Base-by-base conservation (phyloP, 805 yeast genomes). In the Cephaloascus albidus region DNA sequence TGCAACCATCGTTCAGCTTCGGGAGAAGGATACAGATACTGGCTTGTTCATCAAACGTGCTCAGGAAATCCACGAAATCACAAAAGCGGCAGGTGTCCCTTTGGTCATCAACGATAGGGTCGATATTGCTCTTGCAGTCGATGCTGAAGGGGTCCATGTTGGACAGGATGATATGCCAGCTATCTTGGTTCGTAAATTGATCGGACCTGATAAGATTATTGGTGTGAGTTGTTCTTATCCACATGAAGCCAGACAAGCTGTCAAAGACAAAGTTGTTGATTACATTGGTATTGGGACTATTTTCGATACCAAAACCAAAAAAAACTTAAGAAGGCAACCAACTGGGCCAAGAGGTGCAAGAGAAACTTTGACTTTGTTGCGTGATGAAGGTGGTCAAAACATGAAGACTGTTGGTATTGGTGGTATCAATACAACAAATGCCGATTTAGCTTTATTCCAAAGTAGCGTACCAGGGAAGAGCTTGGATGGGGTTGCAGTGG, bases 141-240 rank as follows among this genome's bases (percentile, higher is more conserved):
- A 74, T 48, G 95, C 95, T 2, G 96, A 86, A 45, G 95, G 95
- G 28, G 81, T 89, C 6, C 97, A 88, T 61, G 85, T 88, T 17
- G 97, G 97, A 1, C 96, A 88, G 56, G 88, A 81, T 39, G 97
- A 88, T 53, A 85, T 88, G 85, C 71, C 73, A 10, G 76, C 76
- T 2, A 50, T 50, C 1, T 48, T 69, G 31, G 93, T 76, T 1
- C 60, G 96, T 30, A 52, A 63, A 48, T 51, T 86, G 26, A 57
- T 87, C 10, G 96, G 96, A 0, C 75, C 80, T 0, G 70, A 75
- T 40, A 86, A 82, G 59, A 78, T 88, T 42, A 54, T 88, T 36
- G 97, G 97, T 1, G 78, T 89, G 41, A 78, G 89, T 33, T 82
- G 86, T 19, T 72, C 81, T 5, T 66, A 69, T 26, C 67, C 67